Evolutionary conservation across 371 early-diverging fungal species (phyloP).

Genomic region (Encephalitozoon romaleae): DNA sequence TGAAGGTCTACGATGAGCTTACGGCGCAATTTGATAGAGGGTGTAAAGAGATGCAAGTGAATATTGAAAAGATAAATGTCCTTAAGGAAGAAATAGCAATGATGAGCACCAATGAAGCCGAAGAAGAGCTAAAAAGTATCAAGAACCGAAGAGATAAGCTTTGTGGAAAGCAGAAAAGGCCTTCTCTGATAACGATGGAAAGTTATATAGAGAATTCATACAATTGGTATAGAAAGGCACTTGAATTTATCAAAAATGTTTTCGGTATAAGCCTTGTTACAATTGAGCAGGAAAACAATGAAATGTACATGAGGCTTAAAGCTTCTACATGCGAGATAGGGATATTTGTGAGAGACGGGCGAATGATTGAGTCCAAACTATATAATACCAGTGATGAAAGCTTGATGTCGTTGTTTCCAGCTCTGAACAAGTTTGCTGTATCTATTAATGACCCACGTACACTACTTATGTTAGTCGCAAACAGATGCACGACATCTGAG

Average conservation of each 20-base stretch:
- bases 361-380: background rate
- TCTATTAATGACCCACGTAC: constrained; percentile 7
- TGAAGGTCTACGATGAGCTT: constrained; percentile 8
- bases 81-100: background rate
- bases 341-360: background rate
- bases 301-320: constrained; percentile 2
- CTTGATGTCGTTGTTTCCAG: background rate
- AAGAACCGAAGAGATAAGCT: constrained; percentile 19
- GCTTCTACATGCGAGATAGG: background rate
- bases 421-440: background rate
- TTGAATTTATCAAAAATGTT: constrained; percentile 34
- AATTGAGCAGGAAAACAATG: background rate
- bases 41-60: background rate
- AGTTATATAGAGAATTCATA: constrained; percentile 51
- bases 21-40: constrained; percentile 24
- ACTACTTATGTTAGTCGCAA: background rate
- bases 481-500: background rate
- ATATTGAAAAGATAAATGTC: background rate
- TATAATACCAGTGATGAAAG: background rate
- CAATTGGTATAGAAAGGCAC: constrained; percentile 33
- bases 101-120: background rate
- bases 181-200: constrained; percentile 40
- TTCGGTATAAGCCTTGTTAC: constrained; percentile 28
- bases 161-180: constrained; percentile 25
- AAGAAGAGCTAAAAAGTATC: constrained; percentile 24